Evolutionary conservation across 2,329 filamentous ascomycete species (phyloP).

Genomic region (Monosporascus sp.): DNA sequence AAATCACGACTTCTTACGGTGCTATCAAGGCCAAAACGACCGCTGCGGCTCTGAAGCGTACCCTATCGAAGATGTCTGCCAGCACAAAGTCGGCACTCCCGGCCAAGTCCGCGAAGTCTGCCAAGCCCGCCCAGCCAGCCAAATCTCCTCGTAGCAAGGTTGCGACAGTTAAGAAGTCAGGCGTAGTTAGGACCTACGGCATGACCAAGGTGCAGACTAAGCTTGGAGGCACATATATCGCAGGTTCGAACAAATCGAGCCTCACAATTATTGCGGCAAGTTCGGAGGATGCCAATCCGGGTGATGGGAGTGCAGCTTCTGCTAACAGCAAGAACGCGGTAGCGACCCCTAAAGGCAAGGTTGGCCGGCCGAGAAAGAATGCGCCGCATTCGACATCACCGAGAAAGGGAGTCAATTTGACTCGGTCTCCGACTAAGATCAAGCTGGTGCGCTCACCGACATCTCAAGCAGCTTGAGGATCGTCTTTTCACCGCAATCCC

Average conservation of each 20-base stretch:
- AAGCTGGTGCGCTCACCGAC: conserved; percentile 29
- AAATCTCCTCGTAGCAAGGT: conserved; percentile 12
- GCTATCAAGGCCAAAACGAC: conserved; percentile 31
- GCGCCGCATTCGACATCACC: conserved; percentile 8
- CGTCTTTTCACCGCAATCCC: neutral
- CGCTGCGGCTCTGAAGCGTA: conserved; percentile 33
- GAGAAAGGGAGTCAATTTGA: conserved; percentile 20
- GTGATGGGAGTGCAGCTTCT: conserved; percentile 3
- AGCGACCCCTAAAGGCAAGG: conserved; percentile 4
- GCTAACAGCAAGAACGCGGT: conserved; percentile 4
- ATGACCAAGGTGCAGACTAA: conserved; percentile 20
- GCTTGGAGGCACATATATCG: conserved; percentile 9
- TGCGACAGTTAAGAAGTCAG: conserved; percentile 20
- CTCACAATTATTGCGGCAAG: conserved; percentile 20
- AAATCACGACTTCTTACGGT: conserved; percentile 24
- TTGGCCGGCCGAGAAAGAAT: conserved; percentile 8
- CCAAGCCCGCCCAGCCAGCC: neutral
- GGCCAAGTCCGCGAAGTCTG: conserved; percentile 15
- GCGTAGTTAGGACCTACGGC: conserved; percentile 24
- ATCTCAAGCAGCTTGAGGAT: conserved; percentile 18
- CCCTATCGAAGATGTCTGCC: conserved; percentile 33
- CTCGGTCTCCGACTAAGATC: conserved; percentile 28
- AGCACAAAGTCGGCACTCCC: conserved; percentile 27
- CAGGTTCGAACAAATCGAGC: conserved; percentile 12
- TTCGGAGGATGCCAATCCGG: conserved; percentile 7